Percentiles rank a stretch among this genome's conserved stretches.
These are phyloP conservation scores for Thalassia testudinum DNA, from an alignment of 116 monocot genomes.

Conservation along the genomic window DNA sequence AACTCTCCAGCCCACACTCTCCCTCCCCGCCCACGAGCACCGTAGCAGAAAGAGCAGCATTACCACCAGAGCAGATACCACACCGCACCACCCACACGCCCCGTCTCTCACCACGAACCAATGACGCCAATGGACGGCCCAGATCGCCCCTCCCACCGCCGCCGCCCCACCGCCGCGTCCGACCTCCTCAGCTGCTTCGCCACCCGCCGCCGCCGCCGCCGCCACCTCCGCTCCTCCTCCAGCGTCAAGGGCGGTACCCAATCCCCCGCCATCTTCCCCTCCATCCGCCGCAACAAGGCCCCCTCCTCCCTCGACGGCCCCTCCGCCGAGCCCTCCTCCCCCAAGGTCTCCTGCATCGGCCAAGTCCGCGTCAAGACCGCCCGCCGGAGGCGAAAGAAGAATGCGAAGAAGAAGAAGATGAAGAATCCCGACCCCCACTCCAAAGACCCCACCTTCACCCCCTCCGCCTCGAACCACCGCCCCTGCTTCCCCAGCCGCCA, in stretches of 20 bases:
- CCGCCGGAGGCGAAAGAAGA: slow-evolving; percentile 35
- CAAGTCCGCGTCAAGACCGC: slow-evolving; percentile 78
- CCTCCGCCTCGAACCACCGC: neutral
- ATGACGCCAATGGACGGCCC: no score
- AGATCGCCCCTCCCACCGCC: no score
- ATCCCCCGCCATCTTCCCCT: slow-evolving; percentile 64
- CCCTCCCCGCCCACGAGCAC: no score
- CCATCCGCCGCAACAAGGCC: slow-evolving; percentile 14
- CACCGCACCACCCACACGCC: no score
- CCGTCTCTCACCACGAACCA: no score
- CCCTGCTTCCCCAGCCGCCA: slow-evolving; percentile 16
- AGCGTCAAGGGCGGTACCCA: slow-evolving; percentile 70
- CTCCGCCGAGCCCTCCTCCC: slow-evolving; percentile 78
- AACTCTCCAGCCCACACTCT: no score
- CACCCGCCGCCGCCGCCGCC: slow-evolving; percentile 34
- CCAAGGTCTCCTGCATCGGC: slow-evolving; percentile 97
- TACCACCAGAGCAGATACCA: no score
- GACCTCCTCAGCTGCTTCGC: slow-evolving; percentile 92
- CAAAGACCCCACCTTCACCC: neutral
- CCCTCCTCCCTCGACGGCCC: slow-evolving; percentile 11
- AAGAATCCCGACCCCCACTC: slow-evolving; percentile 9
- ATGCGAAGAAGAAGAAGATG: slow-evolving; percentile 10
- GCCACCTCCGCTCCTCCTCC: slow-evolving; percentile 13
- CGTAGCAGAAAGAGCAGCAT: no score
- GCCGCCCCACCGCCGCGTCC: slow-evolving; percentile 12